Conservation (phyloP, 2,329 filamentous ascomycete species). For the Knufia fluminis region DNA sequence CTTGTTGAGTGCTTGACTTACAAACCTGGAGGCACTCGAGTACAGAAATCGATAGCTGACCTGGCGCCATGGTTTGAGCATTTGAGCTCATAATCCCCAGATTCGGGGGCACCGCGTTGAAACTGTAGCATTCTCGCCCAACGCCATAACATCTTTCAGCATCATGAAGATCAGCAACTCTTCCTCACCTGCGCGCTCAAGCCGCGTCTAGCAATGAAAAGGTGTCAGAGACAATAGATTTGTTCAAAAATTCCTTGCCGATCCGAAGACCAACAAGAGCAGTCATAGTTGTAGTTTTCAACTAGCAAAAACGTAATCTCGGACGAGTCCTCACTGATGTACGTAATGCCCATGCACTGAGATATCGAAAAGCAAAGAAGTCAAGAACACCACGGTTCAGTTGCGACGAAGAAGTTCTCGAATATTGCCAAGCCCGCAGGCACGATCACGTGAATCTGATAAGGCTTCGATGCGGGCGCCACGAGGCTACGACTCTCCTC, state of each 20-base stretch:
- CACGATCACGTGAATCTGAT: background rate
- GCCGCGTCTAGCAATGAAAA: constrained; percentile 21
- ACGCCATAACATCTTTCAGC: too few relatives aligned
- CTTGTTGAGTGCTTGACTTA: too few relatives aligned
- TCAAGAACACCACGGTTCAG: too few relatives aligned
- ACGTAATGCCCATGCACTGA: constrained; percentile 63
- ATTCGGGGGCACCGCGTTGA: too few relatives aligned
- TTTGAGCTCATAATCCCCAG: too few relatives aligned
- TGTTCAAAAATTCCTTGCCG: constrained; percentile 69
- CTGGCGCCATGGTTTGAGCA: too few relatives aligned
- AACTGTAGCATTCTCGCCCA: too few relatives aligned
- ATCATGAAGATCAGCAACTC: too few relatives aligned
- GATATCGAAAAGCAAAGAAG: background rate
- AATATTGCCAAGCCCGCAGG: background rate
- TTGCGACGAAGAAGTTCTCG: too few relatives aligned
- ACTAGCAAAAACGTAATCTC: constrained; percentile 78
- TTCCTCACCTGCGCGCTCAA: constrained; percentile 19
- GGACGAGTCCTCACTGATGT: constrained; percentile 75
- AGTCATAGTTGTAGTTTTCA: constrained; percentile 70
- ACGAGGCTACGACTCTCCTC: background rate
- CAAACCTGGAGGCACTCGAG: too few relatives aligned
- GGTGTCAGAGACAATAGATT: constrained; percentile 13
- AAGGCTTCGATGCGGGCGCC: background rate
- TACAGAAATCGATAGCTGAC: too few relatives aligned
- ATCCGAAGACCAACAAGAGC: constrained; percentile 60